Conservation (phyloP, 441 rosid species). For the Daphne laureola region DNA sequence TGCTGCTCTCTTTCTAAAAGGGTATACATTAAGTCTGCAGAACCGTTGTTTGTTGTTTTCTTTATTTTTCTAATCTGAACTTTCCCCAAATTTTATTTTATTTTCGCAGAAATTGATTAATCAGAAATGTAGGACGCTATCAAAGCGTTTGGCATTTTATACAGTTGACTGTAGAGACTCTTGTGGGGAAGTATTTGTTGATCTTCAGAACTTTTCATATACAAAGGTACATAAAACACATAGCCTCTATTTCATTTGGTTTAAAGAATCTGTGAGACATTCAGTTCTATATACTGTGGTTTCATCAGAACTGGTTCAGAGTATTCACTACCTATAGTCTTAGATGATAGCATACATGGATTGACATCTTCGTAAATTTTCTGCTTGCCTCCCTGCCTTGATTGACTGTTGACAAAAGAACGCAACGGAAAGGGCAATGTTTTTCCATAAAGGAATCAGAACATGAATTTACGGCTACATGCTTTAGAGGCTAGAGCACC, state of each 20-base stretch:
- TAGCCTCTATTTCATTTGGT: not conserved
- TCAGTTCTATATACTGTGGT: not conserved
- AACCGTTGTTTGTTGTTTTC: not conserved
- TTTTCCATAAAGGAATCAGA: too few relatives aligned
- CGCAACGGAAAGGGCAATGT: too few relatives aligned
- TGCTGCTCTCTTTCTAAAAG: slow-evolving; percentile 48
- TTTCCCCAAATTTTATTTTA: slow-evolving; percentile 2
- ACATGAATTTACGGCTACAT: too few relatives aligned
- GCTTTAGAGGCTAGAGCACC: too few relatives aligned
- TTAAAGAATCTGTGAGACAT: not conserved
- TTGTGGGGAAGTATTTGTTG: slow-evolving; percentile 80
- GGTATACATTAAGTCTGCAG: slow-evolving; percentile 23
- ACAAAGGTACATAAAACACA: slow-evolving; percentile 35
- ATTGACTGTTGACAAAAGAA: too few relatives aligned
- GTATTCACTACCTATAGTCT: too few relatives aligned
- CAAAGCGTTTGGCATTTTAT: slow-evolving; percentile 80
- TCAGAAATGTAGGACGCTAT: slow-evolving; percentile 58
- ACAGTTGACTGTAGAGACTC: slow-evolving; percentile 70
- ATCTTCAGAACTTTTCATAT: slow-evolving; percentile 55
- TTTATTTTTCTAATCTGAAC: not conserved
- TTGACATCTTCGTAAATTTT: too few relatives aligned
- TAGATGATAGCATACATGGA: too few relatives aligned
- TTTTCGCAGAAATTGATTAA: slow-evolving; percentile 53
- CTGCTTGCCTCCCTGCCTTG: too few relatives aligned
- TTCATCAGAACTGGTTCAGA: not conserved